phyloP scores from a whole-genome alignment of 768 basidiomycete genomes.

The Amanita muscaria region DNA sequence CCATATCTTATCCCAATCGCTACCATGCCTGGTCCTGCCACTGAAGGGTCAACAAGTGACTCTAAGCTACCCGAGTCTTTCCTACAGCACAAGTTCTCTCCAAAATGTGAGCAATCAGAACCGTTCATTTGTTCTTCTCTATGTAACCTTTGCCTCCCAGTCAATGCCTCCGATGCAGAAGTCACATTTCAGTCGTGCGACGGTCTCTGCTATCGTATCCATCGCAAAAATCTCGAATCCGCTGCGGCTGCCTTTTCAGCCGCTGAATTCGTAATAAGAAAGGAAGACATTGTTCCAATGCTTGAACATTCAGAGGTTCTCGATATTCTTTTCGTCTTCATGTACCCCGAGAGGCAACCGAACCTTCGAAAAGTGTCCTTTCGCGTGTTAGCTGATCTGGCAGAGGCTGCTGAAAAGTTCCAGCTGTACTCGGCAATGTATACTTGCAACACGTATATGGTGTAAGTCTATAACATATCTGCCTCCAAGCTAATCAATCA shows the following conservation, averaged over 20 bases:
- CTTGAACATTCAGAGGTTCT: constrained; percentile 7
- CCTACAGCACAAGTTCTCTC: too few species aligned
- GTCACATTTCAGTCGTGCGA: constrained; percentile 12
- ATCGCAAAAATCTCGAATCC: constrained; percentile 13
- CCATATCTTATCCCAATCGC: too few species aligned
- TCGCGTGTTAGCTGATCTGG: constrained; percentile 10
- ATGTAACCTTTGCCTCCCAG: too few species aligned
- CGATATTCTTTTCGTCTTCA: constrained; percentile 14
- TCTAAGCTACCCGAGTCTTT: too few species aligned
- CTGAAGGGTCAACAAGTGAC: too few species aligned
- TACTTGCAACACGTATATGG: constrained; percentile 14
- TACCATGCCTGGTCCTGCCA: too few species aligned
- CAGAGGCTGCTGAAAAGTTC: constrained; percentile 19
- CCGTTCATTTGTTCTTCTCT: too few species aligned
- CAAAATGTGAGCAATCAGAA: too few species aligned
- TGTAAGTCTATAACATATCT: constrained; percentile 4
- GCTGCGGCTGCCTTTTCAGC: constrained; percentile 11
- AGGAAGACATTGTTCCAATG: not conserved
- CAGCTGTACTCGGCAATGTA: constrained; percentile 16
- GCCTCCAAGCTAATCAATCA: not conserved
- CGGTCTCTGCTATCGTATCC: constrained; percentile 10
- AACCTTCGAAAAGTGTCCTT: constrained; percentile 11
- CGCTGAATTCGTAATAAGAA: not conserved
- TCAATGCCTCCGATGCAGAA: constrained; percentile 9
- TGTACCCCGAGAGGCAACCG: constrained; percentile 16